Conservation (phyloP, 139 green algal genomes). For the Microglena sp. region DNA sequence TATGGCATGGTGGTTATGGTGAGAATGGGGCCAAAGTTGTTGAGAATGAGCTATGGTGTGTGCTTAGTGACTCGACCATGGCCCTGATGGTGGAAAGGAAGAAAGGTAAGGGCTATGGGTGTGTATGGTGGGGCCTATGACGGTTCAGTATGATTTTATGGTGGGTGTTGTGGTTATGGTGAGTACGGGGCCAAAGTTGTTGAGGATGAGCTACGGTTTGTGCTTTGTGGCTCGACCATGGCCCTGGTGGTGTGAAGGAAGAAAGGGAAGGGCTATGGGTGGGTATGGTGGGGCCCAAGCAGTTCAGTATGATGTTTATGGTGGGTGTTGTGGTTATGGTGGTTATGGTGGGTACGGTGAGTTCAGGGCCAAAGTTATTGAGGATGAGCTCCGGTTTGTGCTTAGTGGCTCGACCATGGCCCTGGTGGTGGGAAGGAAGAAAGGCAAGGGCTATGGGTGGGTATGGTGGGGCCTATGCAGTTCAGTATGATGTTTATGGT, state of each 20-base stretch:
- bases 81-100: constrained; percentile 19
- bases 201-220: constrained; percentile 84
- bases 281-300: too few species aligned
- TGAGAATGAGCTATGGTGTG: constrained; percentile 83
- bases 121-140: too few species aligned
- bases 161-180: too few species aligned
- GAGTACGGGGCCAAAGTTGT: constrained; percentile 89
- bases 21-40: constrained; percentile 61
- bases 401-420: constrained; percentile 53
- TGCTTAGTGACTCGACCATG: constrained; percentile 67
- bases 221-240: constrained; percentile 67
- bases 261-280: too few species aligned
- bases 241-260: constrained; percentile 18
- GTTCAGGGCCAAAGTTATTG: constrained; percentile 68
- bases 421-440: not conserved
- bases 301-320: not conserved
- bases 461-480: too few species aligned
- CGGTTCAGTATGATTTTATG: too few species aligned
- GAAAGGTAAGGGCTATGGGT: too few species aligned
- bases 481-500: not conserved
- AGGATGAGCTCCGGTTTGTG: constrained; percentile 85
- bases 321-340: not conserved
- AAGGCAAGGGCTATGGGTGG: too few species aligned
- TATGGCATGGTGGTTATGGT: too few species aligned
- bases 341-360: not conserved